Evolutionary conservation across 495 filamentous ascomycete species (phyloP), one percentile per base, ranked within the genome.

Genomic region (Rusavskia elegans): DNA sequence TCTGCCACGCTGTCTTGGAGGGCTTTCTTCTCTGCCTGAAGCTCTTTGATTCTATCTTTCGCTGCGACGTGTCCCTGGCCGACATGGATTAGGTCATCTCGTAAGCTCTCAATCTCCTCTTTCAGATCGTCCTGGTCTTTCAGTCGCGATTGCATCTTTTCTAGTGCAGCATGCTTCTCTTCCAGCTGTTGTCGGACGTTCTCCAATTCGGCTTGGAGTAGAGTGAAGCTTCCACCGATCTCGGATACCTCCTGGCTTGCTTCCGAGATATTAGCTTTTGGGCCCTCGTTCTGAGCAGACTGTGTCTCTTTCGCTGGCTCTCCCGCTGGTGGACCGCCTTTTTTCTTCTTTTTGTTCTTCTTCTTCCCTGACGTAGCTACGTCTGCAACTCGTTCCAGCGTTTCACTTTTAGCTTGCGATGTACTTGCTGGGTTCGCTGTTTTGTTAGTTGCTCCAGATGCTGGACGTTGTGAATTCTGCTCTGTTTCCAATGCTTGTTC

Each of bases 281-380:
- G 17, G 48, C 62, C 59, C 52, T 56, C 54, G 3, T 57, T 48
- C 13, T 59, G 54, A 37, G 51, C 50, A 25, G 56, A 45, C 27
- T 65, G 61, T 14, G 59, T 48, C n/a, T 66, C 60, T 51, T 71
- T 66, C 17, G 55, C 55, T 4, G 69, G 48, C 51, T 74, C 68
- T n/a, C 69, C 61, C 5, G 64, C 50, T 44, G 65, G 71, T 48
- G 77, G 80, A 16, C 73, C 78, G 38, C 78, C 81, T 73, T 87
- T 94, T 75, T 92, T 94, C 73, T 90, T 95, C 64, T 90, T 92
- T 49, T 81, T 85, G 45, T 85, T 92, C 61, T 86, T 95, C 71
- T 88, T 92, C 64, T 83, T 87, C 8, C 29, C 48, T 0, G 25
- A 19, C 13, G 48, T 39, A 37, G 29, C 5, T 17, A n/a, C 21